Base-by-base conservation (phyloP, 2,329 filamentous ascomycete genomes). In the Aspergillus udagawae region DNA sequence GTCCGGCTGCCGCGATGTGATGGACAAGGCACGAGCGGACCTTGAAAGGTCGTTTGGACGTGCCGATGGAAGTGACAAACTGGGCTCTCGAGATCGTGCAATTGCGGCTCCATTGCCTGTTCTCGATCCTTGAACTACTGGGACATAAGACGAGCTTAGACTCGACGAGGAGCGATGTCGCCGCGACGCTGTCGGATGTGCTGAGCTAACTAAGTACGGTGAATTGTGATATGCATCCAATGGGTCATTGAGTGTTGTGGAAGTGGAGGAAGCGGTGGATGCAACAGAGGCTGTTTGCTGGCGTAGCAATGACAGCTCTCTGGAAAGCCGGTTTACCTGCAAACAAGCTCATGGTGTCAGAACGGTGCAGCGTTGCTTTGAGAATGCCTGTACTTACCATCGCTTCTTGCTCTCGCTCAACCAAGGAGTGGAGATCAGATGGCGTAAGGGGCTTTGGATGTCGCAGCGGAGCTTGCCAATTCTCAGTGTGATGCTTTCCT, bases 381-480 rank as follows among this genome's bases (percentile, higher is more conserved):
- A 53, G 28, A 10, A 41, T 41, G 14, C 6, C 20, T 10, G 32
- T 53, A 77, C 44, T 86, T 81, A 94, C 92, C 67, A 97, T 88
- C 38, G 92, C 90, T 75, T 97, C 93, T 67, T 97, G 92, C 71
- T 97, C 93, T 74, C 95, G 94, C 75, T 97, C 93, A 27, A 97
- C 81, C 77, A 96, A 86, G 58, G 90, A 81, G 73, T 97, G 92
- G 60, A 97, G 81, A 73, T 97, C 93, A 3, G 91, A 89, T 1
- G 91, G 87, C 0, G 93, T 97, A 72, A 97, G 78, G 3, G 92
- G 92, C 38, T 91, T 84, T 5, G 93, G 92, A 72, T 96, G 92
- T 61, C 93, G 85, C 66, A 95, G 77, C 3, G 93, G 92, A 0
- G 89, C 90, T 55, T 85, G 38, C 21, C 12, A 25, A 38, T 10